These are phyloP conservation scores for Boletus barrowsii DNA, from an alignment of 768 basidiomycete genomes.

Conservation along the genomic window DNA sequence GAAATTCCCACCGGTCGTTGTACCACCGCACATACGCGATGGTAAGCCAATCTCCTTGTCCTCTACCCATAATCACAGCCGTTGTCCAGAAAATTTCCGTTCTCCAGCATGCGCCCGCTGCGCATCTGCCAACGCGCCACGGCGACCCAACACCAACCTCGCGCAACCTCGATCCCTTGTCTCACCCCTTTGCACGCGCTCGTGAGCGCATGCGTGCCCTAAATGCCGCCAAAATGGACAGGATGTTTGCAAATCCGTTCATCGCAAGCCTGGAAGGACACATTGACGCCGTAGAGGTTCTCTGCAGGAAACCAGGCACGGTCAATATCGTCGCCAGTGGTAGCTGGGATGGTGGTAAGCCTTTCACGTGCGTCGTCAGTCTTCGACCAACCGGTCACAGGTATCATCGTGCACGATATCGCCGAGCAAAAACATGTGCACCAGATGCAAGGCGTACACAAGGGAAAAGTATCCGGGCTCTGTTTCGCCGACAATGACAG, in stretches of 20 bases:
- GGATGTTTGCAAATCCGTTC: constrained; percentile 98
- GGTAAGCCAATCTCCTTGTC: constrained; percentile 6
- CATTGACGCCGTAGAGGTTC: constrained; percentile 87
- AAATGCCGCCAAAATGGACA: constrained; percentile 94
- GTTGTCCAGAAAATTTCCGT: constrained; percentile 74
- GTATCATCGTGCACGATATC: constrained; percentile 83
- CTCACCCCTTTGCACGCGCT: constrained; percentile 92
- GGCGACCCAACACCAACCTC: constrained; percentile 87
- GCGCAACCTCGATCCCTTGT: constrained; percentile 90
- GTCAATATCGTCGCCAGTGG: constrained; percentile 84
- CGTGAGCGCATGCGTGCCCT: constrained; percentile 91
- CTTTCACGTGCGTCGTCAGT: background rate
- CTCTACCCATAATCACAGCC: background rate
- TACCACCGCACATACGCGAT: constrained; percentile 1
- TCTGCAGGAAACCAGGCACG: constrained; percentile 69
- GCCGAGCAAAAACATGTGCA: constrained; percentile 51
- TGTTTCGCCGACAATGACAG: constrained; percentile 65
- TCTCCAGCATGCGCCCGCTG: constrained; percentile 76
- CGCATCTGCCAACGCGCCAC: constrained; percentile 67
- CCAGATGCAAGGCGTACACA: constrained; percentile 69
- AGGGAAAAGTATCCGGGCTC: constrained; percentile 81
- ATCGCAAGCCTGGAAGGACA: constrained; percentile 89
- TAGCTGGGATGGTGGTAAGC: constrained; percentile 92
- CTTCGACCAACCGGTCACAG: constrained; percentile 36
- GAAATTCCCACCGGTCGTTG: constrained; percentile 4